Percentiles rank a stretch among this genome's conserved stretches.
phyloP scores from a whole-genome alignment of 2,329 filamentous ascomycete species.

The Colletotrichum acutatum region DNA sequence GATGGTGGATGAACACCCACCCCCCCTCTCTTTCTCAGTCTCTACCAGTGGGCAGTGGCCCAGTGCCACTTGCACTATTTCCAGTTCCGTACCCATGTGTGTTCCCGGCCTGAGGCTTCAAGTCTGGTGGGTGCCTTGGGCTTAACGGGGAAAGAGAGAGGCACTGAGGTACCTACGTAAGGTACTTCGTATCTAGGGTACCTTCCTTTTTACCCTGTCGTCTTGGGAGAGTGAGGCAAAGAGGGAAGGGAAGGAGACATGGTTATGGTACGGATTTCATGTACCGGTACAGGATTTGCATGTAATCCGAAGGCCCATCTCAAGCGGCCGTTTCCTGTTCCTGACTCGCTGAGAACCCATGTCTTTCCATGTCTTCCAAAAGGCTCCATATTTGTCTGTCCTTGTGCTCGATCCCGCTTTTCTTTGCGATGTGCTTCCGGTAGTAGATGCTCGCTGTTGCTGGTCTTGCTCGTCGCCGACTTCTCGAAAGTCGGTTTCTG shows the following conservation, averaged over 20 bases:
- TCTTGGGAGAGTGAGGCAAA: background rate
- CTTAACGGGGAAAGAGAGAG: background rate
- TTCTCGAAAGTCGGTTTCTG: slow-evolving; percentile 33
- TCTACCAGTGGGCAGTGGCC: too few species aligned
- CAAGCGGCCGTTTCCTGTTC: slow-evolving; percentile 34
- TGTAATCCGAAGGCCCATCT: slow-evolving; percentile 26
- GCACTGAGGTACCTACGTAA: too few species aligned
- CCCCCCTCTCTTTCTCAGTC: background rate
- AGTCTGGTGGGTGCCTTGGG: background rate
- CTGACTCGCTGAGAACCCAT: slow-evolving; percentile 34
- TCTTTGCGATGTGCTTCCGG: slow-evolving; percentile 31
- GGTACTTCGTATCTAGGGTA: too few species aligned
- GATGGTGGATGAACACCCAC: slow-evolving; percentile 16
- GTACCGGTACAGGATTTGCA: slow-evolving; percentile 29
- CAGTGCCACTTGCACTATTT: background rate
- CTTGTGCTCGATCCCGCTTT: slow-evolving; percentile 33
- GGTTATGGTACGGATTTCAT: slow-evolving; percentile 5
- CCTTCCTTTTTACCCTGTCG: background rate
- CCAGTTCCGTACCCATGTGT: background rate
- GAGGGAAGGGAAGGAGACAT: background rate
- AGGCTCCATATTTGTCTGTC: slow-evolving; percentile 7
- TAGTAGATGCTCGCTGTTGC: slow-evolving; percentile 12
- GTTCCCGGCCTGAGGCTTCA: background rate
- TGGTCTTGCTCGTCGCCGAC: slow-evolving; percentile 28
- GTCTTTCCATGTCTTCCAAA: slow-evolving; percentile 17